phyloP scores from a whole-genome alignment of 129 eudicot genomes.

The Ambrosia trifida region DNA sequence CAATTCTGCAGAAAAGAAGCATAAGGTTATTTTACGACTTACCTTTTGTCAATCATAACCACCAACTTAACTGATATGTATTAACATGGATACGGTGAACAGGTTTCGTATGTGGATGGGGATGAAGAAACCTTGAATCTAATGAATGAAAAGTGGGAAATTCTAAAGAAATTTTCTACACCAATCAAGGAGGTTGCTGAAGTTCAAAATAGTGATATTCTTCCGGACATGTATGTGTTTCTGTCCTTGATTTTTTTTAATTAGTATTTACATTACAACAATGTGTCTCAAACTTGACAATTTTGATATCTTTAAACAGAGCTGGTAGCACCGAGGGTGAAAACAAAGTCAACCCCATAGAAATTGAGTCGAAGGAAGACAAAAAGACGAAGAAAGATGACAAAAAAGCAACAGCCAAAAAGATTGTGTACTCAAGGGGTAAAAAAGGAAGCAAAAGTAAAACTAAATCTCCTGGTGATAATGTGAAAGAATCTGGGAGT shows the following conservation, averaged over 20 bases:
- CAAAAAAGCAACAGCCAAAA: neutral
- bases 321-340: slow-evolving; percentile 15
- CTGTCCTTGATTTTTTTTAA: neutral
- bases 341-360: slow-evolving; percentile 10
- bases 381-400: neutral
- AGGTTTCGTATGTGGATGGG: slow-evolving; percentile 68
- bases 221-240: slow-evolving; percentile 62
- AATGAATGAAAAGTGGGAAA: slow-evolving; percentile 55
- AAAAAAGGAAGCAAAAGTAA: slow-evolving; percentile 2
- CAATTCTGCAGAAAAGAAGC: slow-evolving; percentile 52
- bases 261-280: neutral
- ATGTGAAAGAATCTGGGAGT: slow-evolving; percentile 17
- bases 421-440: slow-evolving; percentile 19
- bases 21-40: slow-evolving; percentile 48
- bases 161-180: slow-evolving; percentile 34
- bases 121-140: slow-evolving; percentile 61
- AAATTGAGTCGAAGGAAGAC: slow-evolving; percentile 7
- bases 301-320: slow-evolving; percentile 11
- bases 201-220: slow-evolving; percentile 39
- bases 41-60: neutral
- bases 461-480: slow-evolving; percentile 7
- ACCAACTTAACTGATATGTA: slow-evolving; percentile 8
- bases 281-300: neutral
- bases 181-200: slow-evolving; percentile 45
- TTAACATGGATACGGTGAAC: neutral